Conservation (phyloP, 2,329 filamentous ascomycete genomes). For the Colletotrichum euphorbiae region DNA sequence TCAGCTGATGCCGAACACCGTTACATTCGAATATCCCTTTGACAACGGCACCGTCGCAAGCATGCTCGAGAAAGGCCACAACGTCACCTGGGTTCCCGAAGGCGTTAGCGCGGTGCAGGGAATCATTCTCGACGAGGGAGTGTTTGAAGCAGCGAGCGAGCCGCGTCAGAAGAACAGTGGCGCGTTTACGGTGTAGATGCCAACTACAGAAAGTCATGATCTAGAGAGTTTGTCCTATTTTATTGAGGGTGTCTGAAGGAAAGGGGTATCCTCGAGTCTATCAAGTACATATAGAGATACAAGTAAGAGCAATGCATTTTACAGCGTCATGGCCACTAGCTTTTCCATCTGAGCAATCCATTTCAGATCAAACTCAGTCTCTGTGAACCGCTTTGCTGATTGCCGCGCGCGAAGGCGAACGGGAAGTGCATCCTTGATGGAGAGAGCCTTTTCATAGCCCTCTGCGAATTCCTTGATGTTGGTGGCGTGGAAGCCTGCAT, state of each 20-base stretch:
- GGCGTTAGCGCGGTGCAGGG: constrained; percentile 78
- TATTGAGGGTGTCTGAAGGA: constrained; percentile 40
- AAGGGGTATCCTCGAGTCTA: constrained; percentile 54
- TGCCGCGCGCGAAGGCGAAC: constrained; percentile 81
- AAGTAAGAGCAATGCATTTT: constrained; percentile 31
- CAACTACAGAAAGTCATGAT: background rate
- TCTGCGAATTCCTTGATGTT: constrained; percentile 83
- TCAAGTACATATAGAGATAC: constrained; percentile 41
- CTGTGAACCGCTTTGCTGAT: constrained; percentile 87
- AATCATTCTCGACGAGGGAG: constrained; percentile 71
- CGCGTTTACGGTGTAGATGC: constrained; percentile 62
- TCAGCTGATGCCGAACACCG: constrained; percentile 79
- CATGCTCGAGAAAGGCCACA: constrained; percentile 74
- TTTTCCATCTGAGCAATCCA: constrained; percentile 83
- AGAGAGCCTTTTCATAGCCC: constrained; percentile 82
- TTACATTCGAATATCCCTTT: constrained; percentile 76
- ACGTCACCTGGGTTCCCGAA: constrained; percentile 75
- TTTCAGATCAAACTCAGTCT: constrained; percentile 82
- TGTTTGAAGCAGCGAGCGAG: constrained; percentile 83
- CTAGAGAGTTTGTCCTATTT: background rate
- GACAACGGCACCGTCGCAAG: constrained; percentile 72
- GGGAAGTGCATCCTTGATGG: constrained; percentile 76
- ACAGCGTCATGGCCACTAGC: constrained; percentile 65
- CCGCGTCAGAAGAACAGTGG: constrained; percentile 79
- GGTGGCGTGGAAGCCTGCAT: constrained; percentile 83